Evolutionary conservation across 1,139 yeast genomes (phyloP), one percentile per base, ranked within the genome.

Genomic region (Candida sanyaensis): DNA sequence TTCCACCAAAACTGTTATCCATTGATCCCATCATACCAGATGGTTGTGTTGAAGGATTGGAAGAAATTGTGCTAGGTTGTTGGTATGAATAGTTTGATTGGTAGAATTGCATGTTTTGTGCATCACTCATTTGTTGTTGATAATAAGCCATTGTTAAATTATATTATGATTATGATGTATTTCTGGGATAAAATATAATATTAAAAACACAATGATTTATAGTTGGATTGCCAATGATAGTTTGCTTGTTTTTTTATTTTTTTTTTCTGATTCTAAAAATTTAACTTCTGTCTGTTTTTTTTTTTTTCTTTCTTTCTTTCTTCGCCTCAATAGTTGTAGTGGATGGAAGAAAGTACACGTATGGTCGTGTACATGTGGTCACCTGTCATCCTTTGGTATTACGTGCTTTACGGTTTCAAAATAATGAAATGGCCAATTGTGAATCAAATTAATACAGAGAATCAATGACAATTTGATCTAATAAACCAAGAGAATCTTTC

Each of bases 71-170:
- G 12, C 13, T 36, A 4, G 39, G 56, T 48, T 62, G 71, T 55
- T 58, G 72, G 49, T 62, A 63, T 45, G 70, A 60, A 52, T 73
- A 74, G 50, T 62, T 73, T 32, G 78, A 70, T 52, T 75, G 79
- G 57, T 75, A 75, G 62, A 75, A 75, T 50, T 72, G 78, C 70
- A 73, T 66, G 55, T 73, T 73, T 49, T 64, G 73, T n/a, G 74
- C 66, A 48, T 66, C 65, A 42, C 59, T 61, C 41, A 60, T 62
- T 52, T 65, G 69, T 49, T 66, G 74, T 47, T 71, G 76, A 55
- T 71, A 72, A 52, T 72, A 73, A 5, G 78, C 75, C 78, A 73
- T 70, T 30, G 34, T 50, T 37, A 26, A 13, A 12, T 10, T n/a
- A 32, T 21, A 11, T 27, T 27, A 26, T 39, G 43, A 12, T 11